These are phyloP conservation scores for Nemania sp. DNA, from an alignment of 2,329 filamentous ascomycete species.

Conservation along the genomic window DNA sequence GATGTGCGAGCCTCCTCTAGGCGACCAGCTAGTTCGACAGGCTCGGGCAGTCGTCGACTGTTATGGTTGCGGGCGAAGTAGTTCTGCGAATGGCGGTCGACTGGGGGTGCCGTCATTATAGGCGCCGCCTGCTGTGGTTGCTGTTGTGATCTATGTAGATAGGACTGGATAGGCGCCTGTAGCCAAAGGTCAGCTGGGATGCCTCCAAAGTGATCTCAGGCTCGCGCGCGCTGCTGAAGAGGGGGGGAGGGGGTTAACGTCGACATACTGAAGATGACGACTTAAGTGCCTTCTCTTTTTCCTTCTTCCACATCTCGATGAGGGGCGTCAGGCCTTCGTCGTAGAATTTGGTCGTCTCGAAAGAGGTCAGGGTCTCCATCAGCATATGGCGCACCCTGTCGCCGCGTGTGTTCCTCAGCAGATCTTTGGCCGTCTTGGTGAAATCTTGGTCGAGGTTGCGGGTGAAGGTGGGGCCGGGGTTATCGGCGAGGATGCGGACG, in stretches of 20 bases:
- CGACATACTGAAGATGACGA: conserved; percentile 50
- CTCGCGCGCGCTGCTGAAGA: not conserved
- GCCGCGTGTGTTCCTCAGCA: conserved; percentile 74
- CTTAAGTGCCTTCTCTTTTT: conserved; percentile 70
- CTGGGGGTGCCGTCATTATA: conserved; percentile 50
- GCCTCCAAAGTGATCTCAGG: conserved; percentile 19
- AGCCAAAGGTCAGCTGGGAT: conserved; percentile 22
- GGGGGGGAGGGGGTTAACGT: not conserved
- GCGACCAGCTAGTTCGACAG: conserved; percentile 77
- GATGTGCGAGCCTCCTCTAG: conserved; percentile 91
- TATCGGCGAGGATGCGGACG: conserved; percentile 86
- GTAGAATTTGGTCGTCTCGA: conserved; percentile 71
- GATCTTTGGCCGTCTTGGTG: conserved; percentile 71
- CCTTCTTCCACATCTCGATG: conserved; percentile 85
- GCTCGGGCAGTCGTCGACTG: conserved; percentile 62
- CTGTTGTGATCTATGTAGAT: conserved; percentile 21
- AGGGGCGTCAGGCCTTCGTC: conserved; percentile 76
- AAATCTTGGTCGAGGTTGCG: conserved; percentile 87
- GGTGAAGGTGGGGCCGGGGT: conserved; percentile 90
- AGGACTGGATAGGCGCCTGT: conserved; percentile 19
- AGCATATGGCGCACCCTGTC: conserved; percentile 81
- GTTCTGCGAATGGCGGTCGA: conserved; percentile 54
- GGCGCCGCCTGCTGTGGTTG: conserved; percentile 41
- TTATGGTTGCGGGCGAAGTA: conserved; percentile 60
- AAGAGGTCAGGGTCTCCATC: conserved; percentile 80